A percentile compares a stretch with the other conserved stretches of the same genome.
Evolutionary conservation across 192 early-diverging fungal genomes (phyloP).

Genomic region (Linnemannia exigua): DNA sequence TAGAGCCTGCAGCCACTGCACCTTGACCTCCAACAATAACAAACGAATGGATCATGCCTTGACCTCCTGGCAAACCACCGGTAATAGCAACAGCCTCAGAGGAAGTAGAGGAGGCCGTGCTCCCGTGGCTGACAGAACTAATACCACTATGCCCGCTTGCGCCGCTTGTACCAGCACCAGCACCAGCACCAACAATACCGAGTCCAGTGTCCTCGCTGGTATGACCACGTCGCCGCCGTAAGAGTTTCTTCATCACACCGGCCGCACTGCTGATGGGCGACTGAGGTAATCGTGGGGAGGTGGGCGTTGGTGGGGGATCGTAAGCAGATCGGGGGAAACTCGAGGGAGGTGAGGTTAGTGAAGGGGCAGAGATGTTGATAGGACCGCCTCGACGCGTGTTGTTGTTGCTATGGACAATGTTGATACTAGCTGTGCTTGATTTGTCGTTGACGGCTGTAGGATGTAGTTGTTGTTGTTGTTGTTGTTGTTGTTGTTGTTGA

Average conservation of each 20-base stretch:
- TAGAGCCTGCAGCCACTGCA: conserved; percentile 18
- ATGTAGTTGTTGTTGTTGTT: too few relatives aligned
- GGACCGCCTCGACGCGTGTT: conserved; percentile 8
- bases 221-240: conserved; percentile 26
- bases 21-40: conserved; percentile 35
- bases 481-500: too few relatives aligned
- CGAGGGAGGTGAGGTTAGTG: conserved; percentile 2
- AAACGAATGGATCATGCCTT: conserved; percentile 15
- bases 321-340: conserved; percentile 12
- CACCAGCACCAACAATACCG: background rate
- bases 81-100: background rate
- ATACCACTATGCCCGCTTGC: too few relatives aligned
- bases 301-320: background rate
- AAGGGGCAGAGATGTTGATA: conserved; percentile 9
- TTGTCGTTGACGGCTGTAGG: background rate
- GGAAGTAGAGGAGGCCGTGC: background rate
- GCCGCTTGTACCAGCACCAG: background rate
- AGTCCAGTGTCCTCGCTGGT: conserved; percentile 1
- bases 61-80: background rate
- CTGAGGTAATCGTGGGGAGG: conserved; percentile 16
- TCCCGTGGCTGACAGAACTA: too few relatives aligned
- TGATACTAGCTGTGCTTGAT: background rate
- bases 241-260: conserved; percentile 43
- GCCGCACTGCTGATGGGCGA: conserved; percentile 34
- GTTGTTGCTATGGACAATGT: background rate